Percentiles rank a stretch among this genome's conserved stretches.
Evolutionary conservation across 371 early-diverging fungal genomes (phyloP).

Genomic region (Dinochytrium kinnereticum): DNA sequence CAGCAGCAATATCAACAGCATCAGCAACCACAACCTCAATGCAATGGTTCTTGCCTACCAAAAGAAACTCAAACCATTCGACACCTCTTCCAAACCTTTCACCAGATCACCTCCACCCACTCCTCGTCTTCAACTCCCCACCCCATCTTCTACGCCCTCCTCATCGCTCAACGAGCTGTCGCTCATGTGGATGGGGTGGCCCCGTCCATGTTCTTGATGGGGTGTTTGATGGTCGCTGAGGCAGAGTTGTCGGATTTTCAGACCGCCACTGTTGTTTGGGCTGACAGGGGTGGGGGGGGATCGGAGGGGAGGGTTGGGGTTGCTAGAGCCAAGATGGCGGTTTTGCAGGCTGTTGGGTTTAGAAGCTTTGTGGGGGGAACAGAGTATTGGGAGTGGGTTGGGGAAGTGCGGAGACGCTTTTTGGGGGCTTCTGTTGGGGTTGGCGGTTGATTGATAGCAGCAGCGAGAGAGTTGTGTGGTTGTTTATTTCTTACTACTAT

Average conservation of each 20-base stretch:
- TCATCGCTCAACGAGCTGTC: neutral
- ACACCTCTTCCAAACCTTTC: neutral
- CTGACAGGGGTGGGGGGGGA: neutral
- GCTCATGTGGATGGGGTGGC: neutral
- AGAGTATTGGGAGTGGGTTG: neutral
- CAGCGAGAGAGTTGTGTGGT: no score
- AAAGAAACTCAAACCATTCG: neutral
- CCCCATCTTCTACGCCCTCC: neutral
- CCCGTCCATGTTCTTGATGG: neutral
- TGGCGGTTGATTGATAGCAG: no score
- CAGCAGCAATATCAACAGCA: no score
- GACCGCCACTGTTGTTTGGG: slow-evolving; percentile 1
- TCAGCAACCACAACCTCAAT: no score
- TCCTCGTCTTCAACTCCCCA: neutral
- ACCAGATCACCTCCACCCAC: neutral
- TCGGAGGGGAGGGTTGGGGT: neutral
- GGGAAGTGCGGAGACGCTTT: neutral
- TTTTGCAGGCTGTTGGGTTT: neutral
- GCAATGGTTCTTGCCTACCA: no score
- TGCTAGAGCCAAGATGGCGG: neutral
- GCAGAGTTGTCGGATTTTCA: neutral
- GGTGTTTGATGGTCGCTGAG: slow-evolving; percentile 9
- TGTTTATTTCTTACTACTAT: no score
- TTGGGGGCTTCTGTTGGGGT: no score
- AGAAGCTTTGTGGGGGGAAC: neutral